These are phyloP conservation scores for Neopestalotiopsis clavispora DNA, from an alignment of 2,329 filamentous ascomycete species.

Conservation along the genomic window DNA sequence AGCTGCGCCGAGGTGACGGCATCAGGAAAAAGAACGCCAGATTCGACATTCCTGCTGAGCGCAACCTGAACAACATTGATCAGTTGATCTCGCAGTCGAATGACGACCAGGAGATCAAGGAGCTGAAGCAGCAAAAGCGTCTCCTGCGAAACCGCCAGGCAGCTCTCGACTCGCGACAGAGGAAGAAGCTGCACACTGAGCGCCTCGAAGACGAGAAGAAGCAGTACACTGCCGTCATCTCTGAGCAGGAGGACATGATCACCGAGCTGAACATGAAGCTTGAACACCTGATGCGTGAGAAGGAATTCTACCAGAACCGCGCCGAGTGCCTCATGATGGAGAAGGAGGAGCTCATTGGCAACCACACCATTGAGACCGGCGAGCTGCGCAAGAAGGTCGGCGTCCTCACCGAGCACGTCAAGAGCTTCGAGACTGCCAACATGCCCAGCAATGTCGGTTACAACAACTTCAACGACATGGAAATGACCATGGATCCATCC, in stretches of 20 bases:
- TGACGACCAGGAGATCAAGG: conserved; percentile 93
- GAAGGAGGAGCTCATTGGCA: conserved; percentile 89
- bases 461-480: conserved; percentile 80
- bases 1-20: conserved; percentile 79
- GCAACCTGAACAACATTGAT: conserved; percentile 94
- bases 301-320: conserved; percentile 75
- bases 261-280: conserved; percentile 70
- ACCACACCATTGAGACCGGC: conserved; percentile 87
- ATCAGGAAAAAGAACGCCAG: conserved; percentile 99
- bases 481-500: conserved; percentile 78
- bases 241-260: conserved; percentile 79
- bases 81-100: conserved; percentile 85
- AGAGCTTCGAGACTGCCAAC: conserved; percentile 70
- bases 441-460: conserved; percentile 67
- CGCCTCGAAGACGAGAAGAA: conserved; percentile 97
- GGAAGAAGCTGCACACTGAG: conserved; percentile 98
- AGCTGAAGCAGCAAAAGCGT: conserved; percentile 97
- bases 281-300: conserved; percentile 73
- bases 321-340: conserved; percentile 80
- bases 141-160: conserved; percentile 94
- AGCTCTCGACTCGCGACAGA: conserved; percentile 93
- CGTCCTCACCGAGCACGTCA: conserved; percentile 75
- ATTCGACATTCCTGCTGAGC: conserved; percentile 94
- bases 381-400: conserved; percentile 92
- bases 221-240: conserved; percentile 78